Evolutionary conservation across 305 asterid species (phyloP).

Genomic region (Fraxinus nigra): DNA sequence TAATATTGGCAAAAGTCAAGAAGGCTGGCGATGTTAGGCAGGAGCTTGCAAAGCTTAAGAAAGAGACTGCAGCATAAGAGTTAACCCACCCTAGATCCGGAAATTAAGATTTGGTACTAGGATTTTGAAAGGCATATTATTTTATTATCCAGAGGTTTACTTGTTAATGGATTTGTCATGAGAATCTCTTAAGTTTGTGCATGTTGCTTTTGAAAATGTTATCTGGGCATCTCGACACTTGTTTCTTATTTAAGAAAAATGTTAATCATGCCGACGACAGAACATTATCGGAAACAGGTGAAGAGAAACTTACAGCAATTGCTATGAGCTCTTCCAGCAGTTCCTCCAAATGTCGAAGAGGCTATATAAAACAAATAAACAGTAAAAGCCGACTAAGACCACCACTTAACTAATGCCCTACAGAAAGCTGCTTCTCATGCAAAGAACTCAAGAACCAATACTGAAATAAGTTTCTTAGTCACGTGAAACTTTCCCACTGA

Average conservation of each 20-base stretch:
- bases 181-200: neutral
- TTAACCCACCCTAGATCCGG: neutral
- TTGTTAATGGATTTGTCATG: constrained; percentile 13
- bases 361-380: constrained; percentile 40
- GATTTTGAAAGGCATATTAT: constrained; percentile 2
- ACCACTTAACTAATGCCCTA: neutral
- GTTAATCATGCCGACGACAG: neutral
- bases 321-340: constrained; percentile 75
- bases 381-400: neutral
- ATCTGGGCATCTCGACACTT: neutral
- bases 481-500: constrained; percentile 55
- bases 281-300: neutral
- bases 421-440: neutral
- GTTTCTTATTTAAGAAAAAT: neutral
- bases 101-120: constrained; percentile 13
- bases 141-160: constrained; percentile 5
- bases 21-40: constrained; percentile 62
- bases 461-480: neutral
- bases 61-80: constrained; percentile 48
- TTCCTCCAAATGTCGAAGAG: constrained; percentile 85
- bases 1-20: constrained; percentile 7
- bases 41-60: constrained; percentile 73
- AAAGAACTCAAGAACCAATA: neutral
- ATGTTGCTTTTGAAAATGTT: neutral
- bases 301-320: constrained; percentile 57